A percentile compares a stretch with the other conserved stretches of the same genome.
Evolutionary conservation across 495 filamentous ascomycete species (phyloP).

Genomic region (Bathelium albidoporum): DNA sequence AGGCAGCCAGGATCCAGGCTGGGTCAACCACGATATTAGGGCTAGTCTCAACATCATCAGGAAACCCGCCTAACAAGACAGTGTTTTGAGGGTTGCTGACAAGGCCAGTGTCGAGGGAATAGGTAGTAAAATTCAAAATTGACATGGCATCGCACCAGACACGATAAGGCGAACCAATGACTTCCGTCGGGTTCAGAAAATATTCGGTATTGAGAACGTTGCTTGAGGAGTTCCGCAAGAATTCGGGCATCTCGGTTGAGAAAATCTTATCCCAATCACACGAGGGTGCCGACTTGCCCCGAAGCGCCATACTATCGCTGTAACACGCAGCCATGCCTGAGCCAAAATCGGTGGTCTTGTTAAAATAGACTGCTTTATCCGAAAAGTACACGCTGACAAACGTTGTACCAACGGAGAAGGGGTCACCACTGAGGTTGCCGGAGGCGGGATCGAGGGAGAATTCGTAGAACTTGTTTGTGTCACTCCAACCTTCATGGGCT

Average conservation of each 20-base stretch:
- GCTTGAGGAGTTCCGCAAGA: slow-evolving; percentile 4
- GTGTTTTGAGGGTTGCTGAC: slow-evolving; percentile 12
- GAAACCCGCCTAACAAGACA: slow-evolving; percentile 9
- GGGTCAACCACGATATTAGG: slow-evolving; percentile 11
- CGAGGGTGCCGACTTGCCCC: background rate
- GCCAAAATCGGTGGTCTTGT: slow-evolving; percentile 4
- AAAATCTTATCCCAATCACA: slow-evolving; percentile 25
- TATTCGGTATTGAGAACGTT: slow-evolving; percentile 1
- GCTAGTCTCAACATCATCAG: background rate
- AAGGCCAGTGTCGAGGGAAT: slow-evolving; percentile 15
- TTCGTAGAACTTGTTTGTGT: slow-evolving; percentile 7
- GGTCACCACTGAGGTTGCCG: background rate
- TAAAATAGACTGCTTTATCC: slow-evolving; percentile 13
- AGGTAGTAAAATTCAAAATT: slow-evolving; percentile 13
- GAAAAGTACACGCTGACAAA: slow-evolving; percentile 14
- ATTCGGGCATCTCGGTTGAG: slow-evolving; percentile 4
- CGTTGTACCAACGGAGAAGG: background rate
- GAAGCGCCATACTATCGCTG: slow-evolving; percentile 1
- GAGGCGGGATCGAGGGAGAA: slow-evolving; percentile 11
- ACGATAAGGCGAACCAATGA: background rate
- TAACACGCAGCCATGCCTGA: slow-evolving; percentile 13
- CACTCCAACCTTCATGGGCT: slow-evolving; percentile 1
- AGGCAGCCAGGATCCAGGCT: slow-evolving; percentile 23
- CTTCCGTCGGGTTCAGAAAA: background rate
- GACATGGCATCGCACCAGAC: slow-evolving; percentile 4